A percentile compares a stretch with the other conserved stretches of the same genome.
phyloP scores from a whole-genome alignment of 139 green algal genomes.

The Volvox africanus region DNA sequence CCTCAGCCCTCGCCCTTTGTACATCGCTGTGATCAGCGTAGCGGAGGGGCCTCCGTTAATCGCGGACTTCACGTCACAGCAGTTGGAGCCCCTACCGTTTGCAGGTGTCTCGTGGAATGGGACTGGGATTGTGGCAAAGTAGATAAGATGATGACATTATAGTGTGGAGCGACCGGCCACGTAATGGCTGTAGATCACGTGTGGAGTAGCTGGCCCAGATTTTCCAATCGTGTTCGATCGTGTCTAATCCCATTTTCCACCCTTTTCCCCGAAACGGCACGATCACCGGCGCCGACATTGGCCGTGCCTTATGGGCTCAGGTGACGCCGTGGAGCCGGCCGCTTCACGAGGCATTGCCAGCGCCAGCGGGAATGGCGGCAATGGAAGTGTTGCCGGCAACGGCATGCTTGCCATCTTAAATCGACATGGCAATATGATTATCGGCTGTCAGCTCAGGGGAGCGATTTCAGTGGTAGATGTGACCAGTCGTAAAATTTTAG shows the following conservation, averaged over 20 bases:
- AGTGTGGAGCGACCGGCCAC: no score
- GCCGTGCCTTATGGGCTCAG: not conserved
- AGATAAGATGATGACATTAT: no score
- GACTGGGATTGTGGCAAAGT: no score
- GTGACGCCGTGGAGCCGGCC: constrained; percentile 1
- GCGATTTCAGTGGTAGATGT: constrained; percentile 76
- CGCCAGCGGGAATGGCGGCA: not conserved
- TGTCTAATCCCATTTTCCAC: no score
- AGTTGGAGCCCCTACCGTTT: constrained; percentile 4
- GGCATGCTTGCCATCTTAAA: constrained; percentile 64
- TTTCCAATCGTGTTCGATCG: no score
- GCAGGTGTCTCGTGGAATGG: not conserved
- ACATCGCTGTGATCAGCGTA: constrained; percentile 60
- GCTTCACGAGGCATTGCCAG: not conserved
- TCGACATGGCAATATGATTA: constrained; percentile 62
- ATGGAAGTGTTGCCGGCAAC: not conserved
- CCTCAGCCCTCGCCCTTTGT: constrained; percentile 42
- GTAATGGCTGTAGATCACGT: no score
- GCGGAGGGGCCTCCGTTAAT: constrained; percentile 63
- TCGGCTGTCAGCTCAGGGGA: constrained; percentile 60
- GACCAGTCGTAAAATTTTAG: constrained; percentile 67
- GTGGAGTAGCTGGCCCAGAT: no score
- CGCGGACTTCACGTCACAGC: constrained; percentile 59
- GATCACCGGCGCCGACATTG: no score
- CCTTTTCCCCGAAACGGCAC: no score